Base-by-base conservation (phyloP, 2,329 filamentous ascomycete species). In the Fusarium musae region DNA sequence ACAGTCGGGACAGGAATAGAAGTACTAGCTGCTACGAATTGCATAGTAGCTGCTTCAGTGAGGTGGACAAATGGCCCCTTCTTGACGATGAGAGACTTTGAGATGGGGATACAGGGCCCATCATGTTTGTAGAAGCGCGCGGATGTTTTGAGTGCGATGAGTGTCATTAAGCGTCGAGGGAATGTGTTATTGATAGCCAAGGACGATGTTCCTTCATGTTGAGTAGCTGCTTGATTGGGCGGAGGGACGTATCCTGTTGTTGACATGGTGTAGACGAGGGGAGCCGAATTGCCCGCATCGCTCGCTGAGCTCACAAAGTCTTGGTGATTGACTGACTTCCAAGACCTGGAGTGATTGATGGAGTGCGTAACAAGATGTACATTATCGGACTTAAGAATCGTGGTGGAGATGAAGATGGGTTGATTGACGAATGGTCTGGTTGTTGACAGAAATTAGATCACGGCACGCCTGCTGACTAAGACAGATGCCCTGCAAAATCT, bases 131-230 rank as follows among this genome's bases (percentile, higher is more conserved):
- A 80, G 50, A 79, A 77, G 37, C 58, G 75, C 13, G 77, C 78
- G 6, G 75, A 77, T 26, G 75, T 79, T 43, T 78, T 67, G 16
- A 82, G 73, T 6, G 77, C 77, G 9, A 80, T 39, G 8, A 63
- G 78, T 32, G 73, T 77, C 40, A 78, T 44, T 12, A 75, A 50
- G 30, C 79, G 79, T 21, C 71, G 74, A 44, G 75, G 10, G 34
- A 72, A 59, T 1, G 77, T 80, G 58, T 79, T 79, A 23, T 80
- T 77, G 44, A 81, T 78, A 17, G 79, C 78, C 32, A 81, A 59
- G 60, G 76, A 54, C 30, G 73, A 73, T 50, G 72, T 79, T 46
- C 72, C 79, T 21, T 78, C 36, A 40, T 74, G 65, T 30, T 75
- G 68, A 42, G 42, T 54, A 9, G 40, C 34, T 13, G 23, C 53